A percentile compares a stretch with the other conserved stretches of the same genome.
Evolutionary conservation across 192 early-diverging fungal genomes (phyloP).

Genomic region (Lobosporangium transversale): DNA sequence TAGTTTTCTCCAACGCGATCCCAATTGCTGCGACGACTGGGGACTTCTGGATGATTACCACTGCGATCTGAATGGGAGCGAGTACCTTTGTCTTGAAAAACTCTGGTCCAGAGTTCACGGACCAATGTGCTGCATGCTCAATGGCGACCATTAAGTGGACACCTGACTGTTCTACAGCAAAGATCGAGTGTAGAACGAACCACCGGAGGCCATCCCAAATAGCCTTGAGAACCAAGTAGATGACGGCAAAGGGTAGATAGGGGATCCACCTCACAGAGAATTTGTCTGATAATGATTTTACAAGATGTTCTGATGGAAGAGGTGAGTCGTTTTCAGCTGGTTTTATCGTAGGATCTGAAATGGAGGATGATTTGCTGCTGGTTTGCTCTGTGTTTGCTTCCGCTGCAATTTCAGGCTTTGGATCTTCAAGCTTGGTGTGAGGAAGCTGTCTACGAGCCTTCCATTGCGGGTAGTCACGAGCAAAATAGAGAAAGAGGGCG

Average conservation of each 20-base stretch:
- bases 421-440: neutral
- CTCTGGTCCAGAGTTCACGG: constrained; percentile 26
- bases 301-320: constrained; percentile 4
- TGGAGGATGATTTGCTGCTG: neutral
- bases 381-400: neutral
- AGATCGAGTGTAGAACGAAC: constrained; percentile 17
- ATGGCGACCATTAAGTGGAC: neutral
- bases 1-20: neutral
- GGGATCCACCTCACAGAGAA: constrained; percentile 40
- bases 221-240: constrained; percentile 31
- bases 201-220: constrained; percentile 18
- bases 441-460: neutral
- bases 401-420: neutral
- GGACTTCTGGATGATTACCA: neutral
- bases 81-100: constrained; percentile 14
- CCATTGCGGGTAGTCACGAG: constrained; percentile 44
- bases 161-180: constrained; percentile 6
- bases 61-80: neutral
- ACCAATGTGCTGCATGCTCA: constrained; percentile 19
- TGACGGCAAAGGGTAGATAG: constrained; percentile 35
- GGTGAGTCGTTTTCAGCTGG: constrained; percentile 28
- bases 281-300: neutral
- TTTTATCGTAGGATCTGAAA: constrained; percentile 7
- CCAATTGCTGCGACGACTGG: constrained; percentile 11
- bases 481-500: constrained; percentile 27